Conservation (phyloP, 441 rosid species). For the Viola pubescens region DNA sequence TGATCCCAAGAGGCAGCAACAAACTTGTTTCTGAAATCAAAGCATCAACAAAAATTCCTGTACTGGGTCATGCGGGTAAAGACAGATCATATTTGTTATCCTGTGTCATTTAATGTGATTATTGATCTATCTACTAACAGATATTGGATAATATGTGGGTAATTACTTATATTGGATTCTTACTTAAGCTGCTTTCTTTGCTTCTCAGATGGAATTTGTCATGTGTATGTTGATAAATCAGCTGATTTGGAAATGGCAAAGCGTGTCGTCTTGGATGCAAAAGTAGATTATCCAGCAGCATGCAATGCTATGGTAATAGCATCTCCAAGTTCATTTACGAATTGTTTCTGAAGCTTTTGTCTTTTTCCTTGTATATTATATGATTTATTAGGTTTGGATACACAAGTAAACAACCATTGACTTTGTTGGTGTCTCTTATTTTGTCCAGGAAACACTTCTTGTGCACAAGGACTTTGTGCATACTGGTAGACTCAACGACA, state of each 20-base stretch:
- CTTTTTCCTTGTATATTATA: constrained; percentile 1
- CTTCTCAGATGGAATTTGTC: constrained; percentile 89
- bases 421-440: constrained; percentile 8
- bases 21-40: constrained; percentile 89
- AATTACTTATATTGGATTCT: constrained; percentile 9
- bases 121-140: constrained; percentile 5
- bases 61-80: constrained; percentile 93
- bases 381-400: constrained; percentile 1
- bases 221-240: constrained; percentile 84
- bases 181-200: constrained; percentile 15
- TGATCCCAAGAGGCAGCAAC: constrained; percentile 98
- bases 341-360: background rate
- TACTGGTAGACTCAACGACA: constrained; percentile 45
- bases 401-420: constrained; percentile 2
- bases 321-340: background rate
- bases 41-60: constrained; percentile 91
- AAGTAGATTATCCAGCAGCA: constrained; percentile 94
- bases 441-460: constrained; percentile 85
- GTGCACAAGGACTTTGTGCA: constrained; percentile 74
- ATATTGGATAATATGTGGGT: background rate
- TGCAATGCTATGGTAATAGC: constrained; percentile 93
- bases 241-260: constrained; percentile 79
- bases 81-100: constrained; percentile 17
- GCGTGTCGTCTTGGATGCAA: constrained; percentile 76
- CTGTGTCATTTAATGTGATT: constrained; percentile 7